A percentile compares a stretch with the other conserved stretches of the same genome.
Evolutionary conservation across 1,284 basidiomycete species (phyloP).

Genomic region (Phylloboletellus chloephorus): DNA sequence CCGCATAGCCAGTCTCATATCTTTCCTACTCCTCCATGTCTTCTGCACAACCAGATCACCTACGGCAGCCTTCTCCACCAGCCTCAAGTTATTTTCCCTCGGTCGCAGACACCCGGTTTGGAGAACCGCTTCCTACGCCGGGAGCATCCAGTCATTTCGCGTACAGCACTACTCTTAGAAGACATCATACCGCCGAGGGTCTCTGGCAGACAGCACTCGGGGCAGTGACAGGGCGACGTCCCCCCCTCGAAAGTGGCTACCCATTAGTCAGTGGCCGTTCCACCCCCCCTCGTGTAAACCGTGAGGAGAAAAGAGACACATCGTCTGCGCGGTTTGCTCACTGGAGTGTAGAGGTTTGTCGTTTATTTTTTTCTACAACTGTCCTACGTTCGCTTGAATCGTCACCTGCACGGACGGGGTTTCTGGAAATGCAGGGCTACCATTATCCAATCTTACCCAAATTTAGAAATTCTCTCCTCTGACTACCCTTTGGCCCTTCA

Average conservation of each 20-base stretch:
- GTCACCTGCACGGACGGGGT: background rate
- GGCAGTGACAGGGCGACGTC: conserved; percentile 36
- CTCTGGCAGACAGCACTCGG: conserved; percentile 39
- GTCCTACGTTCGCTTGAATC: no score
- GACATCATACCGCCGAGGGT: conserved; percentile 54
- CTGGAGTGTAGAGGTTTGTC: conserved; percentile 52
- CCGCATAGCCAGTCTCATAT: no score
- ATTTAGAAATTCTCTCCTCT: background rate
- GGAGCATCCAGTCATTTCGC: conserved; percentile 71
- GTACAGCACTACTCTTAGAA: conserved; percentile 73
- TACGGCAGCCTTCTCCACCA: conserved; percentile 56
- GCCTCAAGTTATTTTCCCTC: conserved; percentile 72
- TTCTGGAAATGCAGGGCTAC: conserved; percentile 15
- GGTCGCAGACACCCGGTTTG: conserved; percentile 43
- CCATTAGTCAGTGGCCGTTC: conserved; percentile 10
- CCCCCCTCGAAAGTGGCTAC: conserved; percentile 24
- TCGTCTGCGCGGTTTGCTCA: conserved; percentile 55
- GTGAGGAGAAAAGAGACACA: conserved; percentile 39
- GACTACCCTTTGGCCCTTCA: conserved; percentile 23
- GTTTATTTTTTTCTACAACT: background rate
- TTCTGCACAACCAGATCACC: conserved; percentile 13
- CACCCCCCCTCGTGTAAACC: conserved; percentile 7
- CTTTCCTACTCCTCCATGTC: conserved; percentile 16
- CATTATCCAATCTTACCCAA: conserved; percentile 3
- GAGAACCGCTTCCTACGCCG: conserved; percentile 50